Conservation (phyloP, 2,329 filamentous ascomycete species). For the Penicillium sp. region DNA sequence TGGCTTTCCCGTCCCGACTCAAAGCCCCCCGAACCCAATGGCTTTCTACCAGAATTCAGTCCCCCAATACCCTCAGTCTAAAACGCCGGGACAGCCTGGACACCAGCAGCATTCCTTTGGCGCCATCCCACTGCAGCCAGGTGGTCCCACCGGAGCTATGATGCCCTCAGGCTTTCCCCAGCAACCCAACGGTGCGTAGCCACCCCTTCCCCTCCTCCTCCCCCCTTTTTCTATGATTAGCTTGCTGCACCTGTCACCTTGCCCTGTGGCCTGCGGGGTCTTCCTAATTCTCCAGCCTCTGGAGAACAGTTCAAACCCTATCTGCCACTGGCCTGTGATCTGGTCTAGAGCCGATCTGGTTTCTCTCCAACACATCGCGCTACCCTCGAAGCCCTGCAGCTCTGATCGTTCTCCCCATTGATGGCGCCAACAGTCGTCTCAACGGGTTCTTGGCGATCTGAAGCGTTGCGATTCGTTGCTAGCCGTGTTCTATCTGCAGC, state of each 20-base stretch:
- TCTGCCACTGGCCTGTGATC: background rate
- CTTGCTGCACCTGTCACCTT: conserved; percentile 11
- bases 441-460: conserved; percentile 12
- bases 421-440: conserved; percentile 5
- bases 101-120: conserved; percentile 41
- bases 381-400: conserved; percentile 3
- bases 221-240: conserved; percentile 16
- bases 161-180: conserved; percentile 43
- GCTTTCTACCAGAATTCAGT: conserved; percentile 41
- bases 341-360: background rate
- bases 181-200: conserved; percentile 39
- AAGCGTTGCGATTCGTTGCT: conserved; percentile 5
- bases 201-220: background rate
- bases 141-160: conserved; percentile 42
- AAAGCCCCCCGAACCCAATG: conserved; percentile 39
- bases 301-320: background rate
- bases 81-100: conserved; percentile 34
- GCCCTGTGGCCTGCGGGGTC: conserved; percentile 10
- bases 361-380: background rate
- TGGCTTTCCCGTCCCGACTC: conserved; percentile 40
- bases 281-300: conserved; percentile 4
- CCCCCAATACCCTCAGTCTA: conserved; percentile 38
- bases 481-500: background rate
- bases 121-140: conserved; percentile 40
- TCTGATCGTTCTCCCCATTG: conserved; percentile 3